These are phyloP conservation scores for Pseudogymnoascus sp. DNA, from an alignment of 2,329 filamentous ascomycete genomes.

Conservation along the genomic window DNA sequence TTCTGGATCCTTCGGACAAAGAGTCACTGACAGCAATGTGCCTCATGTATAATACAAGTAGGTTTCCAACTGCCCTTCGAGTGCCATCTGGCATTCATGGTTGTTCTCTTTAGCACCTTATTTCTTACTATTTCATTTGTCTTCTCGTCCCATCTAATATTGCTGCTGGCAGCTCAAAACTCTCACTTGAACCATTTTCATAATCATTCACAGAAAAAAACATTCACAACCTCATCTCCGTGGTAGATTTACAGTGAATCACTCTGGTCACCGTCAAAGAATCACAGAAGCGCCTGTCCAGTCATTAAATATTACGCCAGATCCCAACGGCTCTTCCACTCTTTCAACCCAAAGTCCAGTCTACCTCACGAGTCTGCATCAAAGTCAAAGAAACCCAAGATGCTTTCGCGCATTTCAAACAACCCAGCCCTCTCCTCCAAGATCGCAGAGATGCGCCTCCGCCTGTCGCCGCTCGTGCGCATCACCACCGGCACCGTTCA, in stretches of 20 bases:
- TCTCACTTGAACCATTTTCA: not conserved
- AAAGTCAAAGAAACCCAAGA: not conserved
- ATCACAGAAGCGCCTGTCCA: not conserved
- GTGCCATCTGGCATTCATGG: not conserved
- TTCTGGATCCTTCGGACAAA: not conserved
- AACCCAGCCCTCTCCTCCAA: constrained; percentile 53
- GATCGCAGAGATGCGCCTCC: constrained; percentile 58
- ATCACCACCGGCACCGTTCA: constrained; percentile 56
- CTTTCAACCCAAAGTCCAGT: not conserved
- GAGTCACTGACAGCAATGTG: not conserved
- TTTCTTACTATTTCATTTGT: not conserved
- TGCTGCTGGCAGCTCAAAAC: constrained; percentile 1
- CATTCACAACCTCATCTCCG: not conserved
- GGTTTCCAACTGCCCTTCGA: not conserved
- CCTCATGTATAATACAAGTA: constrained; percentile 1
- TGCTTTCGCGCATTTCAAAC: constrained; percentile 20
- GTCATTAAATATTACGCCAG: not conserved
- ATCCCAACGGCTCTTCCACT: not conserved
- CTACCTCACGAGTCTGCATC: not conserved
- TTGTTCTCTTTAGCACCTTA: not conserved
- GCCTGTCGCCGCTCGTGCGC: constrained; percentile 61
- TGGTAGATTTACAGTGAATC: not conserved
- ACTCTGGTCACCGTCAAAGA: not conserved
- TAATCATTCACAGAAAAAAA: not conserved
- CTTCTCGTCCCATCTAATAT: not conserved